A percentile compares a stretch with the other conserved stretches of the same genome.
These are phyloP conservation scores for Neoboletus subvelutipes DNA, from an alignment of 768 basidiomycete species.

Conservation along the genomic window DNA sequence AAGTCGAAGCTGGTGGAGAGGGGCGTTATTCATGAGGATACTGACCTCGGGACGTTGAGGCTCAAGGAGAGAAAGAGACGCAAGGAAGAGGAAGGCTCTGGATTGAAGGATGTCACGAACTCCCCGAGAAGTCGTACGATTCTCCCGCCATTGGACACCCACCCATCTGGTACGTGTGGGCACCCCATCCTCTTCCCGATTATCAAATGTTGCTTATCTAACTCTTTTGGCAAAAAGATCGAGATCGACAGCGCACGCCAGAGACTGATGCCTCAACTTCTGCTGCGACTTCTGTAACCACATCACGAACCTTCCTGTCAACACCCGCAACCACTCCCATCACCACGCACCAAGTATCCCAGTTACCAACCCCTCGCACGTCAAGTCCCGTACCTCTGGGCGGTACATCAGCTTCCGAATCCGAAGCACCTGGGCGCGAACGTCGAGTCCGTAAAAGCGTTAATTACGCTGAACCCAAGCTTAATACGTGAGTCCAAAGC, in stretches of 20 bases:
- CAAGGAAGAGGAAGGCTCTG: conserved; percentile 36
- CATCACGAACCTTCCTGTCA: conserved; percentile 41
- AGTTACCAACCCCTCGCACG: conserved; percentile 50
- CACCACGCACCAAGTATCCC: conserved; percentile 33
- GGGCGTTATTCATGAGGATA: conserved; percentile 22
- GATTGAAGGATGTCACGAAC: conserved; percentile 65
- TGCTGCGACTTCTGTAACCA: conserved; percentile 33
- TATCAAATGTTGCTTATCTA: conserved; percentile 10
- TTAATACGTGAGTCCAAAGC: conserved; percentile 67
- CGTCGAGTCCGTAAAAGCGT: conserved; percentile 71
- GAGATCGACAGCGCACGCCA: conserved; percentile 37
- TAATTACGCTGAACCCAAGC: conserved; percentile 85
- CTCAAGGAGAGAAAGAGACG: conserved; percentile 42
- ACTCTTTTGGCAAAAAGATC: conserved; percentile 29
- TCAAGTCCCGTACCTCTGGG: conserved; percentile 46
- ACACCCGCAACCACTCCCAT: conserved; percentile 46
- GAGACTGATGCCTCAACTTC: conserved; percentile 39
- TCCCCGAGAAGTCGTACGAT: conserved; percentile 41
- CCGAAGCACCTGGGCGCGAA: conserved; percentile 42
- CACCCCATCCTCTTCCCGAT: not conserved
- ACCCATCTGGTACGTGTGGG: conserved; percentile 34
- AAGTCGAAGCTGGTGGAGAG: conserved; percentile 22
- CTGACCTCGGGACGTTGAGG: conserved; percentile 24
- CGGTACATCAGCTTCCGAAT: conserved; percentile 34
- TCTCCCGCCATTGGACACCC: conserved; percentile 39